Conservation (phyloP, 2,329 filamentous ascomycete genomes). For the Escovopsis sp. region DNA sequence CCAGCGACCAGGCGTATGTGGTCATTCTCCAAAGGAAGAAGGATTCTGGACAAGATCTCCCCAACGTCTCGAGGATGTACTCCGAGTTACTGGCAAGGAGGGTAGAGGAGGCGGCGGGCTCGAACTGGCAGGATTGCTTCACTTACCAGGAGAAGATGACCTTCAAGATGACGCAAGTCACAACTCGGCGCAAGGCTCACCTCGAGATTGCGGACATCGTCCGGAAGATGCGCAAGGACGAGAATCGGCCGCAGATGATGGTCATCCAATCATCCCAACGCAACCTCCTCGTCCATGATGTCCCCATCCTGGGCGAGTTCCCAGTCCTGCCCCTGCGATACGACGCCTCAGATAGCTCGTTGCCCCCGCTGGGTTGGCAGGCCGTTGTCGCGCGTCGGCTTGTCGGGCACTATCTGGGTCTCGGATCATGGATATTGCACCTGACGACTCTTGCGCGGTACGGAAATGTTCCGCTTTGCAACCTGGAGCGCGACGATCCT, state of each 20-base stretch:
- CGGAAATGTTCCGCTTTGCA: constrained; percentile 88
- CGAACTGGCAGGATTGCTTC: constrained; percentile 68
- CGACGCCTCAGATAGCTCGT: constrained; percentile 68
- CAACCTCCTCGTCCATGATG: constrained; percentile 66
- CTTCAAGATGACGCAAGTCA: constrained; percentile 79
- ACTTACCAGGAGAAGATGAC: constrained; percentile 73
- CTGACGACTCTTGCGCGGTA: constrained; percentile 78
- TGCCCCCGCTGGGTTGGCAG: constrained; percentile 92
- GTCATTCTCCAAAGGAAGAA: constrained; percentile 73
- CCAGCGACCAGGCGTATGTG: constrained; percentile 65
- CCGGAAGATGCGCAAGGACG: constrained; percentile 81
- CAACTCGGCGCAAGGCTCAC: constrained; percentile 75
- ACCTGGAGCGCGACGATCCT: constrained; percentile 86
- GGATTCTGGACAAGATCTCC: constrained; percentile 66
- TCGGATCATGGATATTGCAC: constrained; percentile 87
- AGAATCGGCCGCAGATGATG: constrained; percentile 64
- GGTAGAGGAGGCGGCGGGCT: constrained; percentile 49
- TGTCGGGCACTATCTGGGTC: constrained; percentile 76
- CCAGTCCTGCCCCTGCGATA: constrained; percentile 70
- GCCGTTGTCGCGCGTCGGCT: constrained; percentile 72
- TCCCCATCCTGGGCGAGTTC: constrained; percentile 71
- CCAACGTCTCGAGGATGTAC: constrained; percentile 84
- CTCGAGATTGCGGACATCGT: constrained; percentile 77
- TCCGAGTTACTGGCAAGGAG: constrained; percentile 55
- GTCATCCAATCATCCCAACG: constrained; percentile 85